A percentile compares a stretch with the other conserved stretches of the same genome.
Conservation (phyloP, 768 basidiomycete genomes). For the Leucosporidium scottii region DNA sequence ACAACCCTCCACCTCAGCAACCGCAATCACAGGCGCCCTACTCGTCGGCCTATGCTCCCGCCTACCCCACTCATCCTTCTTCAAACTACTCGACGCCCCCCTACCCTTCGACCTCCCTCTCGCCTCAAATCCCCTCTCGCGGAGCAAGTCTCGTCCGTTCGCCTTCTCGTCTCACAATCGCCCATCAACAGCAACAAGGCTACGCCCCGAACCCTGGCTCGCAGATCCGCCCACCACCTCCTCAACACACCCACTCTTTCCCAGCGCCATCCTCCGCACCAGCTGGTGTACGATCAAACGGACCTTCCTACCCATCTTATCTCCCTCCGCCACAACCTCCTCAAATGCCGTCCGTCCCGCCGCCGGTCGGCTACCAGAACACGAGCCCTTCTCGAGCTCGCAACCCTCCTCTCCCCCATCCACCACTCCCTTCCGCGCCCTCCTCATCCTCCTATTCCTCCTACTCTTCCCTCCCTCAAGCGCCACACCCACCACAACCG, state of each 20-base stretch:
- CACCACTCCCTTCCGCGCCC: neutral
- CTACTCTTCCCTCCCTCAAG: neutral
- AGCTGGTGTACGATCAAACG: neutral
- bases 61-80: neutral
- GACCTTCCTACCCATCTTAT: neutral
- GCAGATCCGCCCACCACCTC: neutral
- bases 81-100: neutral
- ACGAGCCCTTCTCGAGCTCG: too few relatives aligned
- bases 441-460: neutral
- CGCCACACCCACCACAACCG: neutral
- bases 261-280: neutral
- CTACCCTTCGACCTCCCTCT: neutral
- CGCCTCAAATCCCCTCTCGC: neutral
- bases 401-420: too few relatives aligned
- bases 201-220: neutral
- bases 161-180: neutral
- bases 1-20: neutral
- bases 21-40: neutral
- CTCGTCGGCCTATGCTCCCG: neutral
- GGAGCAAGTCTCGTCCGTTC: neutral
- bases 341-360: neutral
- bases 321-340: neutral
- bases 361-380: neutral
- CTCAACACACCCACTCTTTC: neutral
- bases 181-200: conserved; percentile 6